Percentiles rank a stretch among this genome's conserved stretches.
Conservation (phyloP, 169 alveolate genomes). For the Plasmodium fragile region DNA sequence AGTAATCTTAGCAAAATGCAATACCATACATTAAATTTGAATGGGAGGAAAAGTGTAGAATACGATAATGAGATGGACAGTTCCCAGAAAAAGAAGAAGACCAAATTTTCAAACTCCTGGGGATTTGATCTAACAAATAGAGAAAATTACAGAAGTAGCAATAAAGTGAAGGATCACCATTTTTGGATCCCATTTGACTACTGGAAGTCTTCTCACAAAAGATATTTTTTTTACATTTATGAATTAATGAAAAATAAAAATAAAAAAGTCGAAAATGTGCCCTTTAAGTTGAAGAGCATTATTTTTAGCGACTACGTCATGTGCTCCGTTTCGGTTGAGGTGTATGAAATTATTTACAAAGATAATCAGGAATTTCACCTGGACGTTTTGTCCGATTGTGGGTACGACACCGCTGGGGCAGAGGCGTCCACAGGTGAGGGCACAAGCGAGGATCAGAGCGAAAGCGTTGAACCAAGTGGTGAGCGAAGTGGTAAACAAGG, state of each 20-base stretch:
- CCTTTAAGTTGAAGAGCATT: constrained; percentile 66
- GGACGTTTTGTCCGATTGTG: constrained; percentile 14
- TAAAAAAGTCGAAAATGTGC: constrained; percentile 47
- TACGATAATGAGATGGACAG: constrained; percentile 39
- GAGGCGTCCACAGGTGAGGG: constrained; percentile 5
- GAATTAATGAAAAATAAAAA: constrained; percentile 74
- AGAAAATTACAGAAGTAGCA: constrained; percentile 51
- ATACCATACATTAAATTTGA: constrained; percentile 42
- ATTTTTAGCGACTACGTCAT: constrained; percentile 60
- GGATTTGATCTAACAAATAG: constrained; percentile 40
- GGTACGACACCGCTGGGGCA: neutral
- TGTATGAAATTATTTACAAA: constrained; percentile 71
- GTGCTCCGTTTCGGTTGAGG: constrained; percentile 65
- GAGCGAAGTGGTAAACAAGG: neutral
- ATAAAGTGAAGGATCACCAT: constrained; percentile 70
- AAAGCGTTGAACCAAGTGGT: neutral
- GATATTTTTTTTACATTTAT: constrained; percentile 70
- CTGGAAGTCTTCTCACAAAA: constrained; percentile 76
- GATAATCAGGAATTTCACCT: constrained; percentile 32
- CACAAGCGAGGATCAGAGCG: neutral
- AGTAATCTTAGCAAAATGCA: constrained; percentile 6
- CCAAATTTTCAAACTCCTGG: constrained; percentile 66
- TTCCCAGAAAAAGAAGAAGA: constrained; percentile 16
- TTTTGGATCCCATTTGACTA: constrained; percentile 76
- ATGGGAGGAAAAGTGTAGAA: constrained; percentile 20